Base-by-base conservation (phyloP, 129 eudicot species). In the Escallonia herrerae region DNA sequence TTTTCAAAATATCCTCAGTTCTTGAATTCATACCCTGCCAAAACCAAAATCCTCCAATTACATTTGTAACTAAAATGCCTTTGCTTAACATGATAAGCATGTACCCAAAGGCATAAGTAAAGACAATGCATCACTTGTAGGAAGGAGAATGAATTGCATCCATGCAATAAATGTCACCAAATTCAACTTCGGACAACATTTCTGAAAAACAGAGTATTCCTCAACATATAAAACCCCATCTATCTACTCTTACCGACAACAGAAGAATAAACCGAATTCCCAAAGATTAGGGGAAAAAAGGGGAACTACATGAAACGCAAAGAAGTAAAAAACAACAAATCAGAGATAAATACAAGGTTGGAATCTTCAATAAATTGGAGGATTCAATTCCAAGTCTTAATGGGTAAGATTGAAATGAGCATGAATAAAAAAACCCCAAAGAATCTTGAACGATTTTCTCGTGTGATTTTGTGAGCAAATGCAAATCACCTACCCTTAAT, bases 391-490 rank as follows among this genome's bases (percentile, higher is more conserved):
- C 68, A 22, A 51, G 52, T 47, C 47, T 58, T 11, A 51, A 51
- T 51, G 55, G 63, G 43, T 44, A 51, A 40, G 58, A 72, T 50
- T 43, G 46, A 40, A 49, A 56, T 60, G 43, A 66, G 22, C 62
- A 57, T 55, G n/a, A 54, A 49, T n/a, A 65, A 60, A 58, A 56
- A 65, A 76, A 72, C 66, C 71, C 64, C 67, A 63, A 40, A 64
- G 60, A 64, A 64, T 67, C 76, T 48, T 48, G 45, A 14, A 15
- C 73, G 67, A 68, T 69, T 73, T 71, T 46, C 66, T 49, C 74
- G 58, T 66, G 79, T 63, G 76, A 60, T 70, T 75, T 62, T 46
- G 14, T 70, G 7, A 60, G 68, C 40, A 83, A 76, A 70, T 71
- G 80, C 70, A 41, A 77, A 75, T 81, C 82, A 72, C 60, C 52